Base-by-base conservation (phyloP, 129 eudicot species). In the Scalesia atractyloides region DNA sequence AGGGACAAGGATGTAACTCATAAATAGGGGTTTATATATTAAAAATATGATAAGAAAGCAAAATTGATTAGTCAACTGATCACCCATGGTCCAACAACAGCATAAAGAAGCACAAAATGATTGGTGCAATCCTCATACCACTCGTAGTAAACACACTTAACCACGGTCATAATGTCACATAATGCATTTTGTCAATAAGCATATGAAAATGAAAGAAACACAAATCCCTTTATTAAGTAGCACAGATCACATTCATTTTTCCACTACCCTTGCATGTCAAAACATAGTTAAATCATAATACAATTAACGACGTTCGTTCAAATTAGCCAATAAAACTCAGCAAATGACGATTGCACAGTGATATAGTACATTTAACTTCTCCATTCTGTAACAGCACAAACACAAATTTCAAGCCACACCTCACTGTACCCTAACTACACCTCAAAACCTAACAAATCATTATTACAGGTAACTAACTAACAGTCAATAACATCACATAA, bases 401-500 rank as follows among this genome's bases (percentile, higher is more conserved):
- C 75, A 61, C 46, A 61, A 61, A 61, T 61, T 9, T 24, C 17
- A 56, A 56, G 14, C 14, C 62, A 20, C 62, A 20, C 62, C 59
- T 18, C 36, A 50, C 61, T 5, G 2, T 54, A 51, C 61, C 26
- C 19, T 56, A 56, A 19, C 30, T 56, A 56, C 4, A 24, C 39
- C 66, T 30, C 41, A 60, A 60, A 60, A 60, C 66, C 14, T 60
- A 60, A 60, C 19, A 60, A 60, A 14, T 60, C 66, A 30, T 11
- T 14, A 30, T 13, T 15, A 30, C 19, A 60, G 66, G 17, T 60
- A 60, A 14, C 66, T 30, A 24, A 59, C 37, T 4, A 7, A 9
- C 6, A 26, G 10, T 9, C 19, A 5, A 1, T 20, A 9, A 54
- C 24, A 52, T 52, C 58, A 52, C 58, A 52, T 52, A 52, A 16